phyloP scores from a whole-genome alignment of 2,329 filamentous ascomycete genomes.

The Mycosphaerelloides madeirae region DNA sequence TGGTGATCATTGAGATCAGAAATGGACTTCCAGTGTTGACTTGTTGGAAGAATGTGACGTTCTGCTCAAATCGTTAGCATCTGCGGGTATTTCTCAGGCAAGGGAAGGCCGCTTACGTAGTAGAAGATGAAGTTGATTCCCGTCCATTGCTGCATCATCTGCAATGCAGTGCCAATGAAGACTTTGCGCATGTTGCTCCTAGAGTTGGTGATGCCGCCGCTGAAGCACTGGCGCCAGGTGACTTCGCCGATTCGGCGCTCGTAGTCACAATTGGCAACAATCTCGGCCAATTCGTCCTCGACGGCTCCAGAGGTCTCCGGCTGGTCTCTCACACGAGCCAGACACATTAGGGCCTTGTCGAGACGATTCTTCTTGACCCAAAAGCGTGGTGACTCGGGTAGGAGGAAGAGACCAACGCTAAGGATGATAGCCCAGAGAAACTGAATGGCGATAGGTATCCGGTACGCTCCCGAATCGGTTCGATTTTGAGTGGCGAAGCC shows the following conservation, averaged over 20 bases:
- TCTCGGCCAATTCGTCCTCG: constrained; percentile 74
- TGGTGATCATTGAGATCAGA: constrained; percentile 79
- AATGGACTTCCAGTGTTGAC: constrained; percentile 73
- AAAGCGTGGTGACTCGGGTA: constrained; percentile 82
- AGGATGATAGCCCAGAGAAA: constrained; percentile 77
- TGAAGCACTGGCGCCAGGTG: constrained; percentile 50
- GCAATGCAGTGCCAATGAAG: constrained; percentile 42
- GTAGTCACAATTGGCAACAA: constrained; percentile 84
- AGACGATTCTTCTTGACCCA: constrained; percentile 73
- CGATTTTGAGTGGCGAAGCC: constrained; percentile 65
- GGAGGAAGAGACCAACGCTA: constrained; percentile 62
- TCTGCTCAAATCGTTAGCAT: constrained; percentile 33
- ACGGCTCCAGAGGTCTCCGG: constrained; percentile 67
- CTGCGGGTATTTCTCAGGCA: background rate
- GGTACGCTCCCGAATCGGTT: constrained; percentile 63
- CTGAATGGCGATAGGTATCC: constrained; percentile 76
- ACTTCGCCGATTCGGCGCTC: constrained; percentile 64
- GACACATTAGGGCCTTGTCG: constrained; percentile 58
- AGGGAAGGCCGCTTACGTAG: constrained; percentile 9
- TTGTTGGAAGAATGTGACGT: constrained; percentile 77
- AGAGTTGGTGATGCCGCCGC: constrained; percentile 48
- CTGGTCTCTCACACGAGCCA: constrained; percentile 71
- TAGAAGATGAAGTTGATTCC: constrained; percentile 84
- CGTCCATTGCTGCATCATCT: constrained; percentile 58
- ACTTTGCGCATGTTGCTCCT: constrained; percentile 49